These are phyloP conservation scores for Globisporangium viniferum DNA, from an alignment of 352 stramenopile genomes.

Conservation along the genomic window DNA sequence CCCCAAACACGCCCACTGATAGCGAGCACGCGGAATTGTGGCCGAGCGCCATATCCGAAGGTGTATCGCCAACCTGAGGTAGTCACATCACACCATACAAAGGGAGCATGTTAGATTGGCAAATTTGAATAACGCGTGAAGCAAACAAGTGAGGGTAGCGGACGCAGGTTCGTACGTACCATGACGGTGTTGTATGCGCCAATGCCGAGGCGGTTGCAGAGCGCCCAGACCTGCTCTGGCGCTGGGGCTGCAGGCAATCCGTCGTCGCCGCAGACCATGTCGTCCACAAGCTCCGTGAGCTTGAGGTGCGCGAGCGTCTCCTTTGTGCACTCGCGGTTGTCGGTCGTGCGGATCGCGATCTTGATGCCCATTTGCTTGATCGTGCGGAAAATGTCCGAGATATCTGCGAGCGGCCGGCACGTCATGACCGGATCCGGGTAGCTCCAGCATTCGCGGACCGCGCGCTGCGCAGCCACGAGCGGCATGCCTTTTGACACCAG, in stretches of 20 bases:
- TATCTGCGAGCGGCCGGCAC: slow-evolving; percentile 26
- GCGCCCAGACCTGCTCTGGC: slow-evolving; percentile 35
- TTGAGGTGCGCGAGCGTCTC: slow-evolving; percentile 30
- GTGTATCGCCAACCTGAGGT: slow-evolving; percentile 40
- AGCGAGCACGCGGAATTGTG: slow-evolving; percentile 33
- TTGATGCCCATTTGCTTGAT: slow-evolving; percentile 42
- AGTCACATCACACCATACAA: neutral
- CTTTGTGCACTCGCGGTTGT: slow-evolving; percentile 34
- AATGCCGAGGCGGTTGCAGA: slow-evolving; percentile 38
- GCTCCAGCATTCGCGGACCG: slow-evolving; percentile 25
- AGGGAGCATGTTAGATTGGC: neutral
- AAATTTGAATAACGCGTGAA: neutral
- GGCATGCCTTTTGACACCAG: slow-evolving; percentile 24
- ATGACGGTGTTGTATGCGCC: slow-evolving; percentile 40
- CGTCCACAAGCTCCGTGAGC: slow-evolving; percentile 33
- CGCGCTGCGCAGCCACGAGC: slow-evolving; percentile 10
- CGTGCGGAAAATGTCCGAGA: slow-evolving; percentile 27
- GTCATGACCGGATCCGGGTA: slow-evolving; percentile 28
- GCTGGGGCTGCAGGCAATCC: slow-evolving; percentile 28
- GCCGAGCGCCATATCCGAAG: slow-evolving; percentile 40
- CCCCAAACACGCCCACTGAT: slow-evolving; percentile 41
- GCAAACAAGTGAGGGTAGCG: neutral
- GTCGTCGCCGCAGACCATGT: slow-evolving; percentile 50
- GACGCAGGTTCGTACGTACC: slow-evolving; percentile 14
- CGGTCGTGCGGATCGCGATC: slow-evolving; percentile 49